These are phyloP conservation scores for Tricholoma flavovirens DNA, from an alignment of 768 basidiomycete genomes.

Conservation along the genomic window DNA sequence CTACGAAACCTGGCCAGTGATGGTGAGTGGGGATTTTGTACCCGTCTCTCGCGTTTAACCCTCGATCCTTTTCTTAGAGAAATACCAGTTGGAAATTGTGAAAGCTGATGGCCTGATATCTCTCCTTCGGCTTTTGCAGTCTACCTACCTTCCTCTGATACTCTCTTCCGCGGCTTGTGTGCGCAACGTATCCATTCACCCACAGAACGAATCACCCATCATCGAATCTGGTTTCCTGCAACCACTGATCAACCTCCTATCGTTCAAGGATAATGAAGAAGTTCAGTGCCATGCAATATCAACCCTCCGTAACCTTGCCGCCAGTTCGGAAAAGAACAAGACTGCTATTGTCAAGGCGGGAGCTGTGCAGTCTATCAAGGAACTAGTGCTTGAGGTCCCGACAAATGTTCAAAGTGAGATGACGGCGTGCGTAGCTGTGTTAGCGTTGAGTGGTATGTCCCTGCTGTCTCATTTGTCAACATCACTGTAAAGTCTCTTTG, in stretches of 20 bases:
- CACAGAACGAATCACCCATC: slow-evolving; percentile 97
- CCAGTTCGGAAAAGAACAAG: slow-evolving; percentile 97
- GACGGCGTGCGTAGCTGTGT: slow-evolving; percentile 97
- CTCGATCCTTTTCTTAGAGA: slow-evolving; percentile 50
- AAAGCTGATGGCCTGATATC: slow-evolving; percentile 90
- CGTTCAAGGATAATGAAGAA: slow-evolving; percentile 99
- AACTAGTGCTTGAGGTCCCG: slow-evolving; percentile 90
- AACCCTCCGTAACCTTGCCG: slow-evolving; percentile 92
- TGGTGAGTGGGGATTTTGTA: slow-evolving; percentile 43
- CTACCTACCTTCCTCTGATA: slow-evolving; percentile 95
- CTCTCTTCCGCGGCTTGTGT: slow-evolving; percentile 98
- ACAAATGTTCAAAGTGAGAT: slow-evolving; percentile 98
- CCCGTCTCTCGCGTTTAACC: not conserved
- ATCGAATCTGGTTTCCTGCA: slow-evolving; percentile 97
- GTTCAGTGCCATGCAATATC: slow-evolving; percentile 99
- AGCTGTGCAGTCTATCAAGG: slow-evolving; percentile 94
- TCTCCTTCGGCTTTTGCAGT: slow-evolving; percentile 89
- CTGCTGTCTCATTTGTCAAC: not conserved
- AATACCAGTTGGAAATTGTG: slow-evolving; percentile 98
- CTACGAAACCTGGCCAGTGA: slow-evolving; percentile 96
- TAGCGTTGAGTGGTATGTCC: slow-evolving; percentile 85
- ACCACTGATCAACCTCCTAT: slow-evolving; percentile 90
- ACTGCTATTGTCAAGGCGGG: slow-evolving; percentile 96
- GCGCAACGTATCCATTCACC: slow-evolving; percentile 98
- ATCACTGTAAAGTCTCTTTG: slow-evolving; percentile 1